Percentiles rank a stretch among this genome's conserved stretches.
Conservation (phyloP, 2,329 filamentous ascomycete species). For the Pseudogymnoascus destructans region DNA sequence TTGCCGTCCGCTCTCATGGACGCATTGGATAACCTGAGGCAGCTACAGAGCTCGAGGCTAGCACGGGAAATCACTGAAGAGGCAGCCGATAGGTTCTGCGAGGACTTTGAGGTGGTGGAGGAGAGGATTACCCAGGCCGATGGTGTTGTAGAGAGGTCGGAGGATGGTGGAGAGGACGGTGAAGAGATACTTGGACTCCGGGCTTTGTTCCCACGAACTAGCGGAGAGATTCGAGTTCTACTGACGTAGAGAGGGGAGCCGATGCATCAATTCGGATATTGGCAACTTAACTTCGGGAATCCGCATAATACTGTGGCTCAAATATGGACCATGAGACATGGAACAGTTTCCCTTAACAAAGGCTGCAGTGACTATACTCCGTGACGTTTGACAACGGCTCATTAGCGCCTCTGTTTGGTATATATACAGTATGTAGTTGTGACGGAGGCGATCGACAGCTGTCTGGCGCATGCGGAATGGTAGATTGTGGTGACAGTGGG, state of each 20-base stretch:
- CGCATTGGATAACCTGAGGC: constrained; percentile 66
- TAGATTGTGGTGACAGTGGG: constrained; percentile 5
- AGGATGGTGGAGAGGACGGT: constrained; percentile 18
- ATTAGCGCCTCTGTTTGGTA: background rate
- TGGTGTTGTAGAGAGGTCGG: constrained; percentile 28
- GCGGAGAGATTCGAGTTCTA: constrained; percentile 26
- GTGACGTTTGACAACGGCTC: background rate
- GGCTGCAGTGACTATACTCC: background rate
- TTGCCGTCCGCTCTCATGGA: constrained; percentile 88
- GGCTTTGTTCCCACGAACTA: constrained; percentile 25
- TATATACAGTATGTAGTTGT: constrained; percentile 7
- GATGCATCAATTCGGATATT: background rate
- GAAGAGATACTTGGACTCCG: constrained; percentile 20
- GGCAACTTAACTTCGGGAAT: background rate
- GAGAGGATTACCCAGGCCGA: constrained; percentile 45
- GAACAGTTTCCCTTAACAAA: background rate
- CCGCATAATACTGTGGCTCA: background rate
- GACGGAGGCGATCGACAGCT: background rate
- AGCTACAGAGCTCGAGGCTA: constrained; percentile 57
- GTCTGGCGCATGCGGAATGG: constrained; percentile 3
- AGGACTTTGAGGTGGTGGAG: constrained; percentile 65
- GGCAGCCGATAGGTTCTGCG: constrained; percentile 72
- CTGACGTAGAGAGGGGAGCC: constrained; percentile 19
- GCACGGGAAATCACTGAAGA: constrained; percentile 67
- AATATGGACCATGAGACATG: background rate